Percentiles rank a stretch among this genome's conserved stretches.
These are phyloP conservation scores for Phyllostachys edulis DNA, from an alignment of 176 grass and related monocot species.

Conservation along the genomic window DNA sequence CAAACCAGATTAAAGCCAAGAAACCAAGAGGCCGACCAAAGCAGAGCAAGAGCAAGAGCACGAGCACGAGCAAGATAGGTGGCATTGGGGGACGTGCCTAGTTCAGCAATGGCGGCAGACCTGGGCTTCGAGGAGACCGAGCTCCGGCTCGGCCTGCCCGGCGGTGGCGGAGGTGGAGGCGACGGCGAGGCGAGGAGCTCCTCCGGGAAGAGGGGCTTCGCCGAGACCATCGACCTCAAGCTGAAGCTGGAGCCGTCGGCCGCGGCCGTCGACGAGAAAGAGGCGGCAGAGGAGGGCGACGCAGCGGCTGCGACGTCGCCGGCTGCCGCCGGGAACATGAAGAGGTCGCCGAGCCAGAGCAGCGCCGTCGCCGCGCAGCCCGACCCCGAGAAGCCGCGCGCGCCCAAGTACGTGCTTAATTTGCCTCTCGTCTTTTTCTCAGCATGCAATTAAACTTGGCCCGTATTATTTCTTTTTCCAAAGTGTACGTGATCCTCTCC, in stretches of 20 bases:
- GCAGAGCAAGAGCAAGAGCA: not conserved
- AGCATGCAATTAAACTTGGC: not conserved
- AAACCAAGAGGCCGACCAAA: not conserved
- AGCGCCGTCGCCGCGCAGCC: constrained; percentile 40
- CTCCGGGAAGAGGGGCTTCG: constrained; percentile 73
- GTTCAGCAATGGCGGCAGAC: constrained; percentile 40
- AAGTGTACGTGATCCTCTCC: not conserved
- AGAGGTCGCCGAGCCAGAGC: constrained; percentile 53
- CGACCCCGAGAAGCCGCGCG: constrained; percentile 78
- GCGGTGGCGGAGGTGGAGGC: constrained; percentile 22
- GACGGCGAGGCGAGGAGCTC: constrained; percentile 41
- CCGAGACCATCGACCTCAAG: constrained; percentile 91
- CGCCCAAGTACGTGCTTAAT: constrained; percentile 57
- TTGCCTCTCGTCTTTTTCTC: not conserved
- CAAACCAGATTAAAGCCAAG: not conserved
- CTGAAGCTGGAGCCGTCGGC: constrained; percentile 66
- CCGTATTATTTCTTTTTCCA: not conserved
- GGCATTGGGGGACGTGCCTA: not conserved
- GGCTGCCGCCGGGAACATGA: constrained; percentile 34
- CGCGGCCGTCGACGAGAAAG: not conserved
- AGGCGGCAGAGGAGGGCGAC: not conserved
- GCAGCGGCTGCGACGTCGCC: not conserved
- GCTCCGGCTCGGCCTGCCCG: constrained; percentile 90
- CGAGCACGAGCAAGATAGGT: not conserved
- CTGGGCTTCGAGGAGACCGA: constrained; percentile 79